Percentiles rank a stretch among this genome's conserved stretches.
Conservation (phyloP, 1,284 basidiomycete genomes). For the Cutaneotrichosporon mucoides region DNA sequence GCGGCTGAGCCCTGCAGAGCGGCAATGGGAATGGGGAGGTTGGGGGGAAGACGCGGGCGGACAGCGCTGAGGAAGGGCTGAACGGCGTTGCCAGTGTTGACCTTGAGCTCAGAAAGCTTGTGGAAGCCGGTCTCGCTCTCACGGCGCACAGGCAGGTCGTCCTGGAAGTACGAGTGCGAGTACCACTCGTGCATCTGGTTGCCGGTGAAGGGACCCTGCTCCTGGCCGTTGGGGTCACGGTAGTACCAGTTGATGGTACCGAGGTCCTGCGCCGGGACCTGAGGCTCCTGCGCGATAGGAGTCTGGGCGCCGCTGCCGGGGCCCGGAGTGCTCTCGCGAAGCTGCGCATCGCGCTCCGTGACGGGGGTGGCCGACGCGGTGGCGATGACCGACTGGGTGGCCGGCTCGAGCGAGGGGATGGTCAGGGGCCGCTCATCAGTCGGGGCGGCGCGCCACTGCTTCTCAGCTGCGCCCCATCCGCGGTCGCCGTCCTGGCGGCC, state of each 20-base stretch:
- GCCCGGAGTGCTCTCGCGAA: slow-evolving; percentile 21
- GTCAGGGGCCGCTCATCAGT: slow-evolving; percentile 4
- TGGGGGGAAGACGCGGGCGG: slow-evolving; percentile 39
- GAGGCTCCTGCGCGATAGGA: slow-evolving; percentile 23
- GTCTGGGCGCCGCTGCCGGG: slow-evolving; percentile 8
- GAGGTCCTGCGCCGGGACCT: slow-evolving; percentile 51
- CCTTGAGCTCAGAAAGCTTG: slow-evolving; percentile 46
- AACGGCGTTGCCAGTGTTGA: slow-evolving; percentile 41
- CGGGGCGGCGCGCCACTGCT: slow-evolving; percentile 33
- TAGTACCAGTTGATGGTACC: slow-evolving; percentile 81
- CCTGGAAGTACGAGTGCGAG: slow-evolving; percentile 83
- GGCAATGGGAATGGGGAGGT: slow-evolving; percentile 40
- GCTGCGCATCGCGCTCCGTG: slow-evolving; percentile 37
- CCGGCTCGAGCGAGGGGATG: slow-evolving; percentile 12
- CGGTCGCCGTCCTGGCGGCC: slow-evolving; percentile 31
- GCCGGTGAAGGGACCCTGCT: slow-evolving; percentile 92
- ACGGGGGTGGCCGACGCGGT: slow-evolving; percentile 40
- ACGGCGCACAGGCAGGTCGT: slow-evolving; percentile 78
- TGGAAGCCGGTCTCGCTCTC: slow-evolving; percentile 49
- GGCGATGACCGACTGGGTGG: slow-evolving; percentile 32
- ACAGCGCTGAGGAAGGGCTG: slow-evolving; percentile 45
- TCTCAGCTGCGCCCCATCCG: slow-evolving; percentile 40
- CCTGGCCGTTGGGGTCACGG: slow-evolving; percentile 78
- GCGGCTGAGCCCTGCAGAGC: slow-evolving; percentile 21
- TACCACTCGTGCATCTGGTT: slow-evolving; percentile 96